Evolutionary conservation across 208 protist genomes (phyloP).

Genomic region (Trypanosomatidae sp.): DNA sequence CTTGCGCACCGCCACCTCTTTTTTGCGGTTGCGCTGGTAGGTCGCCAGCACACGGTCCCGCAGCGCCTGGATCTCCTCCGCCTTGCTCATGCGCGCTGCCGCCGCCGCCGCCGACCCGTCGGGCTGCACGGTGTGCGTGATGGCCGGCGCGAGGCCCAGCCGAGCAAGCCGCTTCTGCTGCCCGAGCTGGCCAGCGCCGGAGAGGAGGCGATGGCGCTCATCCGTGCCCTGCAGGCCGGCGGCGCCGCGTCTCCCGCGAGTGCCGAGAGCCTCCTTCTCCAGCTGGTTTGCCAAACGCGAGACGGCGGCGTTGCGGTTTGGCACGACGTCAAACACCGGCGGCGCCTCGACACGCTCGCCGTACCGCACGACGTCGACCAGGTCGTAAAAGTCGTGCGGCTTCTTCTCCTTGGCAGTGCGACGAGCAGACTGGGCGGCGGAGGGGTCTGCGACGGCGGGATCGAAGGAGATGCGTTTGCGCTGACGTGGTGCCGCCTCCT

Average conservation of each 20-base stretch:
- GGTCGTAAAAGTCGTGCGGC: conserved; percentile 74
- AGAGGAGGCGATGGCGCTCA: conserved; percentile 31
- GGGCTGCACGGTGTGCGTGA: conserved; percentile 30
- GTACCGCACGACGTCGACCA: conserved; percentile 86
- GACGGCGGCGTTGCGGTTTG: conserved; percentile 69
- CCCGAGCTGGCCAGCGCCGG: conserved; percentile 37
- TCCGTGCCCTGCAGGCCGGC: no score
- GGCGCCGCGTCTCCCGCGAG: background rate
- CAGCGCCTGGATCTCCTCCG: conserved; percentile 75
- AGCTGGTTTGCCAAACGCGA: conserved; percentile 54
- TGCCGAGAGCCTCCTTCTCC: conserved; percentile 15
- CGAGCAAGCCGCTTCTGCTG: conserved; percentile 70
- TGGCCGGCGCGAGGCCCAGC: conserved; percentile 52
- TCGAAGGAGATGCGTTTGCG: conserved; percentile 68
- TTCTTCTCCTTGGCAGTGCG: no score
- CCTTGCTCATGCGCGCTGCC: conserved; percentile 34
- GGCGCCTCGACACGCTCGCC: conserved; percentile 86
- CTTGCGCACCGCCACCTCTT: conserved; percentile 51
- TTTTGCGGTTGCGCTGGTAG: no score
- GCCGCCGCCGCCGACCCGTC: no score
- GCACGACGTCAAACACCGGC: conserved; percentile 83
- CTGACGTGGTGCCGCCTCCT: no score
- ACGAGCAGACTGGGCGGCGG: no score
- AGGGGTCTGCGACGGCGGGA: conserved; percentile 23
- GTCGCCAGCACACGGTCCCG: conserved; percentile 75